A percentile compares a stretch with the other conserved stretches of the same genome.
Evolutionary conservation across 257 asterid genomes (phyloP).

Genomic region (Nicotiana sylvestris): DNA sequence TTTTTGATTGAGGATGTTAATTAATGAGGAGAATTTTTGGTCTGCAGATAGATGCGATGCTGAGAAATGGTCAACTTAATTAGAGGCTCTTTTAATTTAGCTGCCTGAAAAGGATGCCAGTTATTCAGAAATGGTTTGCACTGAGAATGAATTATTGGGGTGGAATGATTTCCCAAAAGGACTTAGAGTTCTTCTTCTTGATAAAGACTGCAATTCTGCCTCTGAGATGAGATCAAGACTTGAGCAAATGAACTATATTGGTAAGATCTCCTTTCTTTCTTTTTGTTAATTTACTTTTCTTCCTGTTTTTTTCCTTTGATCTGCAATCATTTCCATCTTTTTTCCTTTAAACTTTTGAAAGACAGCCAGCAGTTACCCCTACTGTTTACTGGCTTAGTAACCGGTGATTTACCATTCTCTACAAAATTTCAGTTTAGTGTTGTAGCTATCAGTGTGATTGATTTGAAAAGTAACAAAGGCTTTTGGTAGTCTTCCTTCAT

Average conservation of each 20-base stretch:
- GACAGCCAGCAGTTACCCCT: neutral
- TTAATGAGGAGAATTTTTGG: neutral
- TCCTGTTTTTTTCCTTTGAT: neutral
- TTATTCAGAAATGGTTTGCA: constrained; percentile 41
- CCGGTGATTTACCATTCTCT: neutral
- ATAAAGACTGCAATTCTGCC: constrained; percentile 24
- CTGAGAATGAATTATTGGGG: constrained; percentile 37
- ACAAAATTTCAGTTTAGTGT: neutral
- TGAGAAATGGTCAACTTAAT: constrained; percentile 8
- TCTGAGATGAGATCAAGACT: constrained; percentile 35
- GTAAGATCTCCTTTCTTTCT: constrained; percentile 11
- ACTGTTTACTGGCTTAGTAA: neutral
- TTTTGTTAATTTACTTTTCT: neutral
- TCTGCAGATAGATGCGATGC: constrained; percentile 15
- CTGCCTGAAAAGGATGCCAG: constrained; percentile 40
- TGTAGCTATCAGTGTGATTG: neutral
- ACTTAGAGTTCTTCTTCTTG: constrained; percentile 44
- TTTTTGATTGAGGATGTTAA: neutral
- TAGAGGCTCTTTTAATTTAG: constrained; percentile 3
- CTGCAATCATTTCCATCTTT: neutral
- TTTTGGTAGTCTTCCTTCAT: neutral
- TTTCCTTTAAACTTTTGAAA: neutral
- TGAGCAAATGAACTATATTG: constrained; percentile 39
- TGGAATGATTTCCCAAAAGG: constrained; percentile 58
- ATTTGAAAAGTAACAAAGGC: neutral